phyloP scores from a whole-genome alignment of 371 early-diverging fungal species.

The Circinella umbellata region DNA sequence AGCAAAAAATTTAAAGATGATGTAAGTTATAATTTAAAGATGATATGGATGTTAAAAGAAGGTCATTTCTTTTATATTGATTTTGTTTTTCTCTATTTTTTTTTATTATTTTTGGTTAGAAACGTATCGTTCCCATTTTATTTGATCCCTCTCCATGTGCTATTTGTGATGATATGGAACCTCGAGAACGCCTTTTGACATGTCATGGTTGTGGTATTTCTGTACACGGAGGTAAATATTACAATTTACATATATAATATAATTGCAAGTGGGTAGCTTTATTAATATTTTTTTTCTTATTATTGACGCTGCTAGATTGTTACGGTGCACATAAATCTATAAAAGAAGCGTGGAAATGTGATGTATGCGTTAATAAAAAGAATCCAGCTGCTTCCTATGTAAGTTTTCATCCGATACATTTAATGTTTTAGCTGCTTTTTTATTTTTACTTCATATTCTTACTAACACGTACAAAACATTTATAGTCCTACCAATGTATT shows the following conservation, averaged over 20 bases:
- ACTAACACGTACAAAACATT: background rate
- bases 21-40: background rate
- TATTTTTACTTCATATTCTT: too few species aligned
- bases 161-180: constrained; percentile 46
- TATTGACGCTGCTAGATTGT: constrained; percentile 39
- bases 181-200: constrained; percentile 37
- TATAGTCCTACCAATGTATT: constrained; percentile 63
- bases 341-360: constrained; percentile 61
- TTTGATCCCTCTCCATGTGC: constrained; percentile 50
- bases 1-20: background rate
- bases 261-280: background rate
- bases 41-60: background rate
- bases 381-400: constrained; percentile 65
- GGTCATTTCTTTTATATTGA: background rate
- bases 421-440: too few species aligned
- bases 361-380: constrained; percentile 63
- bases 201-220: constrained; percentile 68
- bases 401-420: constrained; percentile 1
- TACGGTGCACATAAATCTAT: constrained; percentile 39
- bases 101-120: background rate
- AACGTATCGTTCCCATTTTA: background rate
- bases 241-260: background rate
- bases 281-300: background rate
- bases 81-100: too few species aligned
- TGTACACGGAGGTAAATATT: constrained; percentile 60